phyloP scores from a whole-genome alignment of 2,329 filamentous ascomycete species.

The Huntiella decipiens region DNA sequence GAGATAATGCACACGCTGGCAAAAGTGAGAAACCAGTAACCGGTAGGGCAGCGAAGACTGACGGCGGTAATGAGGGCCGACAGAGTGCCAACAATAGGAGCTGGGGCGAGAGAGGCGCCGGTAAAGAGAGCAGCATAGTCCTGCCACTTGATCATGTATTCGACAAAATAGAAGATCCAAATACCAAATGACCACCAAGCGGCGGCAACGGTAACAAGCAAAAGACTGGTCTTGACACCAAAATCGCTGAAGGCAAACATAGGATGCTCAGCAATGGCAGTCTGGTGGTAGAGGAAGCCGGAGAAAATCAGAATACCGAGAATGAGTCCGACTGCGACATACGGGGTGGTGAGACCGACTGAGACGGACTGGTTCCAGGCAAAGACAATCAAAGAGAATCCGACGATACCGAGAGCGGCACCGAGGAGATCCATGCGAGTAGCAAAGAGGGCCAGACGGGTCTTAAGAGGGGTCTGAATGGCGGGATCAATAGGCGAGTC shows the following conservation, averaged over 20 bases:
- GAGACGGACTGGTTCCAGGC: conserved; percentile 46
- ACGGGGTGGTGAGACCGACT: conserved; percentile 36
- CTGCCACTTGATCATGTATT: conserved; percentile 27
- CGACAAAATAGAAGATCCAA: conserved; percentile 31
- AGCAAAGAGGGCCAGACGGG: background rate
- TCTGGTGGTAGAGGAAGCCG: conserved; percentile 38
- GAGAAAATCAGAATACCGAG: conserved; percentile 34
- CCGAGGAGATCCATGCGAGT: conserved; percentile 22
- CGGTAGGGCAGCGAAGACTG: conserved; percentile 20
- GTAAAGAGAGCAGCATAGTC: conserved; percentile 25
- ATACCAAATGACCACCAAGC: conserved; percentile 36
- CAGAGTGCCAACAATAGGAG: conserved; percentile 23
- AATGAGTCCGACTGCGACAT: conserved; percentile 36
- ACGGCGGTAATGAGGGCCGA: conserved; percentile 26
- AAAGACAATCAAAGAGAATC: conserved; percentile 43
- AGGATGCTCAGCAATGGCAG: conserved; percentile 25
- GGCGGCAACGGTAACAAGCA: conserved; percentile 32
- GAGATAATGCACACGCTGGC: conserved; percentile 24
- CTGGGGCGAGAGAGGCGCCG: conserved; percentile 26
- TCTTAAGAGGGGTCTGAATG: background rate
- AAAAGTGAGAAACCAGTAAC: conserved; percentile 23
- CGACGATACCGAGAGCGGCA: conserved; percentile 27
- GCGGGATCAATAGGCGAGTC: background rate
- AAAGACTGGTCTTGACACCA: conserved; percentile 25
- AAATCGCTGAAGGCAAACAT: conserved; percentile 27